Conservation (phyloP, 768 basidiomycete species). For the Boletus pseudo-olivaceus region DNA sequence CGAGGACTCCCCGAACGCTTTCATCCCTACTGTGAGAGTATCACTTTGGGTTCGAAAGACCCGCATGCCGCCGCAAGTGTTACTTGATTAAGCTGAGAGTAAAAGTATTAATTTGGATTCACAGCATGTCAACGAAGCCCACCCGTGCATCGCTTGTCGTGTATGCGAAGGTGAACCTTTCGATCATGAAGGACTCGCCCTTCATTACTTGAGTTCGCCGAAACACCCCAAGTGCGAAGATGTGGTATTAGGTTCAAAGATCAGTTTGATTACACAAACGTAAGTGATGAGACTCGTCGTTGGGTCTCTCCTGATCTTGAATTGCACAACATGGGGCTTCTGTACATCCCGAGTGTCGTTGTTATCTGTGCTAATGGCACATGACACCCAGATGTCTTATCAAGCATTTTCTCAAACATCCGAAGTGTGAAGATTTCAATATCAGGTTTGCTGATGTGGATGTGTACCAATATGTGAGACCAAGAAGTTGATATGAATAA, state of each 20-base stretch:
- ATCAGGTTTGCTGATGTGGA: constrained; percentile 40
- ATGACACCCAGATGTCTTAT: constrained; percentile 36
- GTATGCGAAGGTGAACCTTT: constrained; percentile 22
- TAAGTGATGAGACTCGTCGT: constrained; percentile 10
- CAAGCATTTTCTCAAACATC: constrained; percentile 40
- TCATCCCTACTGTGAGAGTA: constrained; percentile 39
- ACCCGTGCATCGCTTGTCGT: constrained; percentile 37
- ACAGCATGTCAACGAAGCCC: constrained; percentile 38
- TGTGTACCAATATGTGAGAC: constrained; percentile 35
- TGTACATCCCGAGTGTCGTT: constrained; percentile 32
- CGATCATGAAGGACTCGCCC: constrained; percentile 21
- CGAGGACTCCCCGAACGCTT: constrained; percentile 29
- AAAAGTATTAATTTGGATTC: not conserved
- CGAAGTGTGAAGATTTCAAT: constrained; percentile 42
- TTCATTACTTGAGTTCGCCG: constrained; percentile 25
- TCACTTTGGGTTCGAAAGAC: constrained; percentile 30
- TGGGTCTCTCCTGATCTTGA: constrained; percentile 10
- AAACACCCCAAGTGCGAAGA: constrained; percentile 27
- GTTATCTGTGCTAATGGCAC: constrained; percentile 36
- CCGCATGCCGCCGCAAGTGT: constrained; percentile 28
- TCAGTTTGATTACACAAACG: constrained; percentile 23
- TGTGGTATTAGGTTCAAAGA: constrained; percentile 29
- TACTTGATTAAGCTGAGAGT: not conserved
- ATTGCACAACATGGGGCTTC: constrained; percentile 28
- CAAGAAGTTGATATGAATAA: not conserved